These are phyloP conservation scores for Microbotryum lychnidis-dioicae DNA, from an alignment of 1,284 basidiomycete genomes.

Conservation along the genomic window DNA sequence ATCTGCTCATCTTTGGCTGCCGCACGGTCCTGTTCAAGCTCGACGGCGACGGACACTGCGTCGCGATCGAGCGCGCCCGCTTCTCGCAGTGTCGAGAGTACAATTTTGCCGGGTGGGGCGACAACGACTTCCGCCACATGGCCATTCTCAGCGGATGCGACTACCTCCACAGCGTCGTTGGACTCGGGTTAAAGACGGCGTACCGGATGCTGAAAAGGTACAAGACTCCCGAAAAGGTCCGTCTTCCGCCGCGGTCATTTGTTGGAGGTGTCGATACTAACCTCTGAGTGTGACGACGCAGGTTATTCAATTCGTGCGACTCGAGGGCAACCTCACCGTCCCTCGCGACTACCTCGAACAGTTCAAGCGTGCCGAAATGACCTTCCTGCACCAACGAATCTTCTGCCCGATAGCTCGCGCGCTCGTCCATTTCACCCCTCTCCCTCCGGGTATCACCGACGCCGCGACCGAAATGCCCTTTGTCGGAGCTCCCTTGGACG, in stretches of 20 bases:
- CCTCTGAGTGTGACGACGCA: slow-evolving; percentile 21
- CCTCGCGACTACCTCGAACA: slow-evolving; percentile 65
- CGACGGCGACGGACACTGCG: slow-evolving; percentile 66
- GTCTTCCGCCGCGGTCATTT: neutral
- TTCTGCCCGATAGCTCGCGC: slow-evolving; percentile 63
- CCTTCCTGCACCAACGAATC: slow-evolving; percentile 89
- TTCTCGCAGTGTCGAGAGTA: slow-evolving; percentile 66
- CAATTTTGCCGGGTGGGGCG: slow-evolving; percentile 79
- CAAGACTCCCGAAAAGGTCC: slow-evolving; percentile 75
- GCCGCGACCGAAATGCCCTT: slow-evolving; percentile 34
- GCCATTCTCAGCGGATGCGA: slow-evolving; percentile 90
- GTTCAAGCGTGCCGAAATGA: slow-evolving; percentile 69
- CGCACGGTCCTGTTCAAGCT: slow-evolving; percentile 67
- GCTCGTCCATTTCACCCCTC: slow-evolving; percentile 61
- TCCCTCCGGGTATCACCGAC: slow-evolving; percentile 46
- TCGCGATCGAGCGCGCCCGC: slow-evolving; percentile 67
- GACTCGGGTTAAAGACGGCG: slow-evolving; percentile 67
- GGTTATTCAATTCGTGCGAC: slow-evolving; percentile 59
- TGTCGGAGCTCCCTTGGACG: slow-evolving; percentile 20
- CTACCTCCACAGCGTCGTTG: slow-evolving; percentile 51
- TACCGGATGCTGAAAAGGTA: slow-evolving; percentile 70
- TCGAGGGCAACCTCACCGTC: slow-evolving; percentile 78
- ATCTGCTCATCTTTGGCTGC: slow-evolving; percentile 94
- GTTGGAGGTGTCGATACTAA: neutral
- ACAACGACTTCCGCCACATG: slow-evolving; percentile 70